Percentiles rank a stretch among this genome's conserved stretches.
These are phyloP conservation scores for Aspergillus fijiensis DNA, from an alignment of 2,329 filamentous ascomycete genomes.

Conservation along the genomic window DNA sequence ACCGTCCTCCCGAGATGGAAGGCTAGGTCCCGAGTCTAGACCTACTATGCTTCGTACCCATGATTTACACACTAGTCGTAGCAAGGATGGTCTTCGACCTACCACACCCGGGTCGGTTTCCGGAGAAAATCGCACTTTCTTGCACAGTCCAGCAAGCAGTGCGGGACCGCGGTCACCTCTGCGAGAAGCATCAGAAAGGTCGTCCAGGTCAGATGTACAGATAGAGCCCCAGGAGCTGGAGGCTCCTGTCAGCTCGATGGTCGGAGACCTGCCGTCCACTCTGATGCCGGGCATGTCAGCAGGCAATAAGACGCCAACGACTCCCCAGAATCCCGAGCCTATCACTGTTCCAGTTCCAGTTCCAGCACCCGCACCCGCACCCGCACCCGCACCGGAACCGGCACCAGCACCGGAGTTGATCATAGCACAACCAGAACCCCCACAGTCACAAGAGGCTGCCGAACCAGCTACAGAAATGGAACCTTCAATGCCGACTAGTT, in stretches of 20 bases:
- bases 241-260: slow-evolving; percentile 16
- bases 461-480: slow-evolving; percentile 13
- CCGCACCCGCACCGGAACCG: neutral
- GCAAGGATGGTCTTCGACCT: slow-evolving; percentile 31
- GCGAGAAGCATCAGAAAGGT: slow-evolving; percentile 30
- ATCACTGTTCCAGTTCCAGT: neutral
- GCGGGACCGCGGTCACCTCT: slow-evolving; percentile 30
- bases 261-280: slow-evolving; percentile 22
- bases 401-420: neutral
- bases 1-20: slow-evolving; percentile 31
- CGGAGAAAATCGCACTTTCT: slow-evolving; percentile 21
- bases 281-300: slow-evolving; percentile 23
- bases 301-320: slow-evolving; percentile 7
- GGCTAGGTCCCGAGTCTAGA: slow-evolving; percentile 20
- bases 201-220: slow-evolving; percentile 37
- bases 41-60: slow-evolving; percentile 19
- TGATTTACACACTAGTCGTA: slow-evolving; percentile 21
- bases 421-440: neutral
- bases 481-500: slow-evolving; percentile 14
- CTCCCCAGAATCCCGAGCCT: neutral
- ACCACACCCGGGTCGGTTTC: slow-evolving; percentile 30
- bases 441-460: slow-evolving; percentile 8
- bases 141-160: slow-evolving; percentile 26
- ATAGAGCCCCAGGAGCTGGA: slow-evolving; percentile 35
- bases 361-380: too few species aligned